A percentile compares a stretch with the other conserved stretches of the same genome.
Evolutionary conservation across 257 asterid genomes (phyloP).

Genomic region (Gentiana dahurica): DNA sequence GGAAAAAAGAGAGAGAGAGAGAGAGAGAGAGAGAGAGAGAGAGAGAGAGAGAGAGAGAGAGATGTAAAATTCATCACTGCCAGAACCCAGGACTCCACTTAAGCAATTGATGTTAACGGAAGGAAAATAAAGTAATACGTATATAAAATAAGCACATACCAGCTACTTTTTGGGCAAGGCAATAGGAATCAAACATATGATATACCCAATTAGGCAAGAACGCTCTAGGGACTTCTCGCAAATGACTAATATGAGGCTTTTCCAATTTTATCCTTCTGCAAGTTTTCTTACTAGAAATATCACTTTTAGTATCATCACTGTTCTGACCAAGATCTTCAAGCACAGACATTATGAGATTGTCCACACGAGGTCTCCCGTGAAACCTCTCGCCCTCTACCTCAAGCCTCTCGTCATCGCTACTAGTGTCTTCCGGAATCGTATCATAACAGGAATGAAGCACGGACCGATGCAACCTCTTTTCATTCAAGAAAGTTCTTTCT

Average conservation of each 20-base stretch:
- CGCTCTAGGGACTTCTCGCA: conserved; percentile 69
- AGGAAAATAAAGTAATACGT: not conserved
- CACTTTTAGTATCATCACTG: conserved; percentile 27
- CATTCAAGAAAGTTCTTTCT: conserved; percentile 66
- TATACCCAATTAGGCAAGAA: conserved; percentile 97
- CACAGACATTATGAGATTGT: conserved; percentile 25
- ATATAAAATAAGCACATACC: conserved; percentile 27
- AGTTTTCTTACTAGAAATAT: conserved; percentile 18
- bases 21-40: too few relatives aligned
- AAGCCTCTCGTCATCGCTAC: conserved; percentile 72
- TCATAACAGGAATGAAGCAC: conserved; percentile 45
- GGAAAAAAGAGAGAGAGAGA: not conserved
- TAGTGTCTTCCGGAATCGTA: conserved; percentile 36
- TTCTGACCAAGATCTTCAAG: conserved; percentile 21
- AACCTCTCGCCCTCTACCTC: conserved; percentile 22
- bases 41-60: too few relatives aligned
- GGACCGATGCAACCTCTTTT: conserved; percentile 69
- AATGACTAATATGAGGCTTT: conserved; percentile 33
- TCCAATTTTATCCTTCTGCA: conserved; percentile 24
- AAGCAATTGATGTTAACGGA: not conserved
- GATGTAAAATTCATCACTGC: too few relatives aligned
- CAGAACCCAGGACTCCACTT: not conserved
- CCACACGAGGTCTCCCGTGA: conserved; percentile 28
- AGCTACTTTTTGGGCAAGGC: conserved; percentile 83
- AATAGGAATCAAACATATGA: conserved; percentile 73